Evolutionary conservation across 257 asterid species (phyloP).

Genomic region (Solanum megistacrolobum): DNA sequence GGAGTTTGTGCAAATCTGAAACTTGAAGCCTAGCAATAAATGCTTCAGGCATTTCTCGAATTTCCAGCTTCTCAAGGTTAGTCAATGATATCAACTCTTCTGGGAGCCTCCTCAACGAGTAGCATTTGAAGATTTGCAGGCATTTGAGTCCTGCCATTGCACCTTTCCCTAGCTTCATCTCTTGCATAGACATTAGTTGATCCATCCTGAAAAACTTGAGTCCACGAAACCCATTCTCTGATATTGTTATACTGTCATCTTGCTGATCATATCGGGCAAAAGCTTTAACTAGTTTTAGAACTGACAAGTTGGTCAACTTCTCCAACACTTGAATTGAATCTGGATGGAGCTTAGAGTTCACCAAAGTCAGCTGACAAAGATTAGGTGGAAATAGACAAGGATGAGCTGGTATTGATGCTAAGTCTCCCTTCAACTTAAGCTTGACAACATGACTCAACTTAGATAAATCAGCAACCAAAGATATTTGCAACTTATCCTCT

Average conservation of each 20-base stretch:
- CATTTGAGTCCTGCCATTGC: not conserved
- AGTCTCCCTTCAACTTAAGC: not conserved
- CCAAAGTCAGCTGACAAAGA: slow-evolving; percentile 2
- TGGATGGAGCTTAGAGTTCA: not conserved
- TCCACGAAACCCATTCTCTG: not conserved
- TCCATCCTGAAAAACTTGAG: not conserved
- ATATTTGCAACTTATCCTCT: not conserved
- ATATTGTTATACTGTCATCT: not conserved
- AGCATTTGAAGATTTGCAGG: slow-evolving; percentile 1
- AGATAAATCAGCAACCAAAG: not conserved
- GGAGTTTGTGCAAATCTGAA: not conserved
- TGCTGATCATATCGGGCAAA: not conserved
- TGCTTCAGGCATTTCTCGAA: not conserved
- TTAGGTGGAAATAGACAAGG: slow-evolving; percentile 6
- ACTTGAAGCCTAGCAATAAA: not conserved
- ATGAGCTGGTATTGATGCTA: not conserved
- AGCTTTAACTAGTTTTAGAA: not conserved
- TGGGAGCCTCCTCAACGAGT: not conserved
- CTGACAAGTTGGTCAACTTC: not conserved
- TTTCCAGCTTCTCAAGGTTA: slow-evolving; percentile 1
- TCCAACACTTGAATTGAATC: slow-evolving; percentile 5
- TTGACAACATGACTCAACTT: not conserved
- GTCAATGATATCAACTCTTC: not conserved
- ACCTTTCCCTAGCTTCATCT: slow-evolving; percentile 5
- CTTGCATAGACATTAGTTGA: not conserved